Evolutionary conservation across 192 early-diverging fungal genomes (phyloP).

Genomic region (Podila horticola): DNA sequence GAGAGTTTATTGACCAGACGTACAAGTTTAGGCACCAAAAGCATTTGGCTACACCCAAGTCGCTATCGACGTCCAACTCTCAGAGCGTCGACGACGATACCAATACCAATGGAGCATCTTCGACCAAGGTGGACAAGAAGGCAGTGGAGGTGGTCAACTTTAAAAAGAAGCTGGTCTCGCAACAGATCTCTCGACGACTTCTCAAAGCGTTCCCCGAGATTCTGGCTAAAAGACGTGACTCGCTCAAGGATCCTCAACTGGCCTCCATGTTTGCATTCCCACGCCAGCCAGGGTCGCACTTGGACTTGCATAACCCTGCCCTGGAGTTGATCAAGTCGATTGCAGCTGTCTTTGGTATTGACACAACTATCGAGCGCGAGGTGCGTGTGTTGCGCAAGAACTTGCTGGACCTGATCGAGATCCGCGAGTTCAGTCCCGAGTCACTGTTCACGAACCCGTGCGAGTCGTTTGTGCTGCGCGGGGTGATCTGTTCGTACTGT

Average conservation of each 20-base stretch:
- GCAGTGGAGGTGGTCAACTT: constrained; percentile 46
- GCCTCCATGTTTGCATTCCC: constrained; percentile 69
- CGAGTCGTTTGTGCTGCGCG: constrained; percentile 77
- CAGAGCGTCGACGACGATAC: constrained; percentile 12
- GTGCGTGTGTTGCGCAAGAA: constrained; percentile 87
- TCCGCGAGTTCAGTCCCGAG: constrained; percentile 85
- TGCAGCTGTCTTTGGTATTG: constrained; percentile 81
- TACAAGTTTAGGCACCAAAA: constrained; percentile 59
- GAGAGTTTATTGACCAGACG: constrained; percentile 76
- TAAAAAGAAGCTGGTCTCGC: constrained; percentile 62
- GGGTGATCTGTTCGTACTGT: constrained; percentile 91
- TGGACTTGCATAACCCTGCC: constrained; percentile 72
- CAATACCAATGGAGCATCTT: not conserved
- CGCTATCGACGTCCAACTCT: not conserved
- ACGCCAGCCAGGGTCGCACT: constrained; percentile 77
- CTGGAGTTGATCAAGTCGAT: constrained; percentile 88
- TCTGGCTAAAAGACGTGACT: constrained; percentile 42
- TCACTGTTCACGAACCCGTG: constrained; percentile 88
- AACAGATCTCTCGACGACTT: constrained; percentile 71
- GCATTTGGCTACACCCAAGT: constrained; percentile 14
- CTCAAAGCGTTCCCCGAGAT: constrained; percentile 72
- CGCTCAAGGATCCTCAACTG: constrained; percentile 54
- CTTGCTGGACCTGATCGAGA: constrained; percentile 72
- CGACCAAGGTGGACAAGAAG: constrained; percentile 35
- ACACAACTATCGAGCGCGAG: constrained; percentile 74